Evolutionary conservation across 257 asterid species (phyloP).

Genomic region (Haberlea rhodopensis): DNA sequence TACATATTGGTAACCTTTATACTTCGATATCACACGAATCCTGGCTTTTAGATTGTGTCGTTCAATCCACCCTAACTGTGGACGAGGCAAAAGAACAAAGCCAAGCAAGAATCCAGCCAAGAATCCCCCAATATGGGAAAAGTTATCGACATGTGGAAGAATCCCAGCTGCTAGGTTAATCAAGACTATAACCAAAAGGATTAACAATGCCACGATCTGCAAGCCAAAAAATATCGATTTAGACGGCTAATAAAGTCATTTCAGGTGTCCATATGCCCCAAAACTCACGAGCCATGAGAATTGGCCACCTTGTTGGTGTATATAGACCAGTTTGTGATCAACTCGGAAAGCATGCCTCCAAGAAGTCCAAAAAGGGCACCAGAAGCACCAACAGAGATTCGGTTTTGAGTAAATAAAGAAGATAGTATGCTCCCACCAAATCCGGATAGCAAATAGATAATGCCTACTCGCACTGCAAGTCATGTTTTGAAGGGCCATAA

Average conservation of each 20-base stretch:
- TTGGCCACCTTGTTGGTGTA: slow-evolving; percentile 67
- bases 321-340: slow-evolving; percentile 84
- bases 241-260: neutral
- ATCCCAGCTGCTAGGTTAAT: slow-evolving; percentile 75
- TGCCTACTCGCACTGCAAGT: slow-evolving; percentile 59
- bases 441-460: slow-evolving; percentile 70
- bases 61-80: slow-evolving; percentile 84
- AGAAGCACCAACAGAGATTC: slow-evolving; percentile 84
- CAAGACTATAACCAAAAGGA: slow-evolving; percentile 57
- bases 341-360: slow-evolving; percentile 90
- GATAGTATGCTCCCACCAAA: slow-evolving; percentile 81
- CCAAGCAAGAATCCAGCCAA: slow-evolving; percentile 80
- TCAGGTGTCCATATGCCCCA: neutral
- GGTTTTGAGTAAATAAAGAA: slow-evolving; percentile 53
- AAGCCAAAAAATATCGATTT: neutral
- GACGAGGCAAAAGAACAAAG: slow-evolving; percentile 69
- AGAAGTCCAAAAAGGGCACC: slow-evolving; percentile 96
- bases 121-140: slow-evolving; percentile 92
- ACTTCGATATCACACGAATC: slow-evolving; percentile 54
- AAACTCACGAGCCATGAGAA: neutral
- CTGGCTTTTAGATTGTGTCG: slow-evolving; percentile 52
- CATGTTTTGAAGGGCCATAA: neutral
- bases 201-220: slow-evolving; percentile 71
- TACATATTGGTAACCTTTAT: slow-evolving; percentile 66
- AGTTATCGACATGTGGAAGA: slow-evolving; percentile 78